A percentile compares a stretch with the other conserved stretches of the same genome.
phyloP scores from a whole-genome alignment of 2,329 filamentous ascomycete species.

The Blastomyces gilchristii region DNA sequence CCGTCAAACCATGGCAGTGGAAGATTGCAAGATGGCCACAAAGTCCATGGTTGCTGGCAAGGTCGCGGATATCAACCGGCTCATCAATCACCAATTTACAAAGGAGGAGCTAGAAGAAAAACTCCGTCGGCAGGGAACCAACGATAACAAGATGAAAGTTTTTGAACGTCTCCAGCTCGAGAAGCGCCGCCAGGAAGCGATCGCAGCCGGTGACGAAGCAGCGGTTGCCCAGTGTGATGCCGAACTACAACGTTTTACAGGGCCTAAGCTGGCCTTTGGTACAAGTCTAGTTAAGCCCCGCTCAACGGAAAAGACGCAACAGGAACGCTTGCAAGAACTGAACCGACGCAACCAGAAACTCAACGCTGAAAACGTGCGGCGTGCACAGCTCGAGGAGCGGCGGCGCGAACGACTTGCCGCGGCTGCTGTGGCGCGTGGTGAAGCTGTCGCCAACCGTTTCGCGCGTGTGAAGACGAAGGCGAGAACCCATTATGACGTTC shows the following conservation, averaged over 20 bases:
- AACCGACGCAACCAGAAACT: slow-evolving; percentile 75
- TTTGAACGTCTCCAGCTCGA: slow-evolving; percentile 58
- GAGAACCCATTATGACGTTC: slow-evolving; percentile 57
- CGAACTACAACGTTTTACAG: slow-evolving; percentile 37
- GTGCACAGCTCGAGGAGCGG: slow-evolving; percentile 76
- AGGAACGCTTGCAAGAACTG: slow-evolving; percentile 71
- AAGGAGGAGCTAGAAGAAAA: slow-evolving; percentile 73
- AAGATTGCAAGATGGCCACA: slow-evolving; percentile 64
- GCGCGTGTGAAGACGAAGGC: slow-evolving; percentile 56
- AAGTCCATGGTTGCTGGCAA: slow-evolving; percentile 59
- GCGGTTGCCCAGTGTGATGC: slow-evolving; percentile 40
- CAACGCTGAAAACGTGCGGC: slow-evolving; percentile 83
- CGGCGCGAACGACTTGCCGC: slow-evolving; percentile 51
- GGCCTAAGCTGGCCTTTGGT: slow-evolving; percentile 62
- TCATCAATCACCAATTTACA: slow-evolving; percentile 73
- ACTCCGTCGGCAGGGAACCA: slow-evolving; percentile 57
- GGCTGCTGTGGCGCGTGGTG: slow-evolving; percentile 53
- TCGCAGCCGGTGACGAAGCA: slow-evolving; percentile 53
- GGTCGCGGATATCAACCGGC: slow-evolving; percentile 65
- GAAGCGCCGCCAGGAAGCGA: slow-evolving; percentile 56
- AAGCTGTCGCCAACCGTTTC: slow-evolving; percentile 45
- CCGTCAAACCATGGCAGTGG: slow-evolving; percentile 60
- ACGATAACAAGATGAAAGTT: slow-evolving; percentile 57
- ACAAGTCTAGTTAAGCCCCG: slow-evolving; percentile 53
- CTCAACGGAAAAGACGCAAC: slow-evolving; percentile 50